Percentiles rank a stretch among this genome's conserved stretches.
Evolutionary conservation across 139 green algal species (phyloP).

Genomic region (Zygnema cylindricum): DNA sequence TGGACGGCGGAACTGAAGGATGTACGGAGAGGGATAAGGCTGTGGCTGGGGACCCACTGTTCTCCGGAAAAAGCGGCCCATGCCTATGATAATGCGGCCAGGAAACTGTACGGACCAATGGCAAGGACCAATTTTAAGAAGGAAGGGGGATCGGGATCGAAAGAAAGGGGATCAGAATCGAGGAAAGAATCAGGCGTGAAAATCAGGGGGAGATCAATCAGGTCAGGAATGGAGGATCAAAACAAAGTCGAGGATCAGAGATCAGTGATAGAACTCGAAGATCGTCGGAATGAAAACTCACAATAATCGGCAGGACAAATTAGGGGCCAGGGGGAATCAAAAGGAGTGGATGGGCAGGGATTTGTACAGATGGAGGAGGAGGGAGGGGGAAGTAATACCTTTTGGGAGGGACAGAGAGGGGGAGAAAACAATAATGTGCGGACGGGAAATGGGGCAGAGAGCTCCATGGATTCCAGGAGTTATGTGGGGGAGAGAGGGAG

Average conservation of each 20-base stretch:
- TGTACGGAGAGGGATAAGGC: background rate
- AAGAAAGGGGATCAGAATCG: background rate
- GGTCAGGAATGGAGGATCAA: background rate
- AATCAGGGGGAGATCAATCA: background rate
- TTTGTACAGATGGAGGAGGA: no score
- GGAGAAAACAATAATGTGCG: background rate
- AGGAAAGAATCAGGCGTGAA: background rate
- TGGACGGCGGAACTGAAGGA: constrained; percentile 24
- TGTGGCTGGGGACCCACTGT: constrained; percentile 14
- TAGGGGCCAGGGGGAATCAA: background rate
- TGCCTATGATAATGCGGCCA: constrained; percentile 11
- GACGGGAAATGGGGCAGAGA: background rate
- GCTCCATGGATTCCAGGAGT: background rate
- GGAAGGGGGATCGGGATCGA: background rate
- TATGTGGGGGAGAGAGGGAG: background rate
- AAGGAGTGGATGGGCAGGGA: background rate
- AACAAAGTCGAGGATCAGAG: background rate
- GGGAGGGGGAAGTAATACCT: background rate
- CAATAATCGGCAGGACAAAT: background rate
- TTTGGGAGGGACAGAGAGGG: background rate
- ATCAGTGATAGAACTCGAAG: background rate
- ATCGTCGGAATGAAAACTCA: background rate
- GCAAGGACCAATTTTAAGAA: constrained; percentile 25
- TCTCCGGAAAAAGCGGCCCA: constrained; percentile 23
- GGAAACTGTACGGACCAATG: constrained; percentile 27